These are phyloP conservation scores for Pharus latifolius DNA, from an alignment of 176 grass and related monocot genomes.

Conservation along the genomic window DNA sequence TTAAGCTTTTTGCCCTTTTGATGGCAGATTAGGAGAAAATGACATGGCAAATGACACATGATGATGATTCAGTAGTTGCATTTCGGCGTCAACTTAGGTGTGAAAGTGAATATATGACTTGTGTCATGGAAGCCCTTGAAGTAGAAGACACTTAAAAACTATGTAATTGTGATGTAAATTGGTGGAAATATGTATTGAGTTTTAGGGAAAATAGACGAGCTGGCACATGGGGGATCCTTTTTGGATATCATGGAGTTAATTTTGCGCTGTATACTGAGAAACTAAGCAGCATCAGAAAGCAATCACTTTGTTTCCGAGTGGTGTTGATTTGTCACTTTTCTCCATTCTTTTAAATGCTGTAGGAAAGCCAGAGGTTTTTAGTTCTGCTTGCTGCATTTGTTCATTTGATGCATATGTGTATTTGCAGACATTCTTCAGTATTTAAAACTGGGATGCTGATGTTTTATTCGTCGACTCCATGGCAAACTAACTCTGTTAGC, in stretches of 20 bases:
- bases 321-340: constrained; percentile 93
- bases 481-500: constrained; percentile 94
- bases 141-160: constrained; percentile 97
- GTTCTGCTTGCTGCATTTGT: constrained; percentile 87
- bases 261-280: constrained; percentile 92
- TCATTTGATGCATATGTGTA: constrained; percentile 97
- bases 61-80: constrained; percentile 96
- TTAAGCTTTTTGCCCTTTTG: constrained; percentile 93
- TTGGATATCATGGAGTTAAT: constrained; percentile 77
- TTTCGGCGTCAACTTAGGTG: constrained; percentile 85
- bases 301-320: constrained; percentile 87
- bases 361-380: constrained; percentile 70
- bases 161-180: constrained; percentile 70
- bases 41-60: constrained; percentile 99
- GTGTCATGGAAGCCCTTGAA: constrained; percentile 89
- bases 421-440: constrained; percentile 97
- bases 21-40: constrained; percentile 92
- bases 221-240: constrained; percentile 54
- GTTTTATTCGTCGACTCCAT: constrained; percentile 97
- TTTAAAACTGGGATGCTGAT: constrained; percentile 99
- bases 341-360: constrained; percentile 95
- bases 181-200: constrained; percentile 90
- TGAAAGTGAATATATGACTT: constrained; percentile 95
- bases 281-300: constrained; percentile 84
- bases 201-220: constrained; percentile 67